These are phyloP conservation scores for Chaetomium sp. DNA, from an alignment of 2,329 filamentous ascomycete species.

Conservation along the genomic window DNA sequence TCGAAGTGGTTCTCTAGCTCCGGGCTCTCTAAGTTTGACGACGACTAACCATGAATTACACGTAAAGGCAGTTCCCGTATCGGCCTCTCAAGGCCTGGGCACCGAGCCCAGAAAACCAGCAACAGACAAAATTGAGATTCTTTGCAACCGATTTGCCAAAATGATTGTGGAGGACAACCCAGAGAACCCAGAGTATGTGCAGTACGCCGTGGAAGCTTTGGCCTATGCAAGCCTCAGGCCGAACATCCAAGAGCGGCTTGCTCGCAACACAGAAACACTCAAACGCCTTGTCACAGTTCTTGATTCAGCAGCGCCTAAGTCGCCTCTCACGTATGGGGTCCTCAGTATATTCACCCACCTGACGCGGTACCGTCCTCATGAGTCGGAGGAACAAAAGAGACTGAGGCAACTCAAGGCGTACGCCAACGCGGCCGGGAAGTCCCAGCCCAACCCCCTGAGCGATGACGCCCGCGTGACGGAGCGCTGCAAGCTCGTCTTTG, in stretches of 20 bases:
- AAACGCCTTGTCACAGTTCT: constrained; percentile 62
- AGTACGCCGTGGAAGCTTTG: constrained; percentile 79
- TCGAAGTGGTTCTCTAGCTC: not conserved
- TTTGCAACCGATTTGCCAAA: constrained; percentile 57
- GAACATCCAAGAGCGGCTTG: constrained; percentile 74
- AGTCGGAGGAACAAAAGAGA: constrained; percentile 87
- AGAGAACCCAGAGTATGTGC: constrained; percentile 49
- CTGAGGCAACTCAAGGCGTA: constrained; percentile 91
- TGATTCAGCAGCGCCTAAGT: constrained; percentile 51
- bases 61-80: constrained; percentile 50
- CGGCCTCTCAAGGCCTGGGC: constrained; percentile 28
- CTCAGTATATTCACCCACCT: constrained; percentile 82
- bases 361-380: constrained; percentile 67
- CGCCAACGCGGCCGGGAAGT: constrained; percentile 71
- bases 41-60: constrained; percentile 41
- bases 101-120: constrained; percentile 42
- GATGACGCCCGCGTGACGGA: constrained; percentile 68
- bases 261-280: constrained; percentile 61
- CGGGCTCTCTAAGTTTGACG: not conserved
- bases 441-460: constrained; percentile 60
- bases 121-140: constrained; percentile 57
- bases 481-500: constrained; percentile 72
- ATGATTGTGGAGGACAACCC: constrained; percentile 45
- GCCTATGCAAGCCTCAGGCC: constrained; percentile 87
- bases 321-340: constrained; percentile 73